A percentile compares a stretch with the other conserved stretches of the same genome.
Evolutionary conservation across 164 flowering plant genomes (phyloP).

Genomic region (Umbellularia californica): DNA sequence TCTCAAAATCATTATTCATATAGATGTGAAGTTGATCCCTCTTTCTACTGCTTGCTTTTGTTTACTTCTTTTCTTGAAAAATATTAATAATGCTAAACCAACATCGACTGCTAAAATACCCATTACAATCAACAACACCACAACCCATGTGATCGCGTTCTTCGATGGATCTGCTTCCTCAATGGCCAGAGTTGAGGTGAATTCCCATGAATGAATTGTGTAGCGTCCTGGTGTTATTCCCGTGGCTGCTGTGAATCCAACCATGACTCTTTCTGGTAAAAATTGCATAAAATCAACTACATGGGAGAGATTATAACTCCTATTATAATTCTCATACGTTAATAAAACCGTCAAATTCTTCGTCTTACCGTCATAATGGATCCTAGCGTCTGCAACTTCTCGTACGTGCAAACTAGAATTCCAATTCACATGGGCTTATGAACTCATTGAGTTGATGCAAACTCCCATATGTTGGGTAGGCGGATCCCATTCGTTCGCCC

Average conservation of each 20-base stretch:
- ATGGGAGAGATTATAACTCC: not conserved
- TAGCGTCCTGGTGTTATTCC: constrained; percentile 10
- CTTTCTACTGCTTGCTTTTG: too few species aligned
- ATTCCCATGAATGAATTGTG: constrained; percentile 19
- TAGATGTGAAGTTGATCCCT: too few species aligned
- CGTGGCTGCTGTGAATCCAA: constrained; percentile 26
- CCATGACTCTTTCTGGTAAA: constrained; percentile 21
- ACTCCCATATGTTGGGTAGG: constrained; percentile 35
- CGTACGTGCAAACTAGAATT: constrained; percentile 8
- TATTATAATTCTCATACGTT: constrained; percentile 2
- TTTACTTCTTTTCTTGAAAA: too few species aligned
- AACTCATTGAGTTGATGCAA: constrained; percentile 27
- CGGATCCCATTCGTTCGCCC: constrained; percentile 26
- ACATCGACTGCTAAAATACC: too few species aligned
- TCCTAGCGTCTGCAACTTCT: constrained; percentile 17
- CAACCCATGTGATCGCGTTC: too few species aligned
- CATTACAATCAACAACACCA: too few species aligned
- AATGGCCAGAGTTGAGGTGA: constrained; percentile 3
- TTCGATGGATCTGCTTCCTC: not conserved
- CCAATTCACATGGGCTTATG: constrained; percentile 23
- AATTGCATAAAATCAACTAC: constrained; percentile 21
- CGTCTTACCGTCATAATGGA: constrained; percentile 27
- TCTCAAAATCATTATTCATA: too few species aligned
- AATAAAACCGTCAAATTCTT: constrained; percentile 15
- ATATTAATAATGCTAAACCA: too few species aligned